These are phyloP conservation scores for Fragaria nilgerrensis DNA, from an alignment of 306 rosid genomes.

Conservation along the genomic window DNA sequence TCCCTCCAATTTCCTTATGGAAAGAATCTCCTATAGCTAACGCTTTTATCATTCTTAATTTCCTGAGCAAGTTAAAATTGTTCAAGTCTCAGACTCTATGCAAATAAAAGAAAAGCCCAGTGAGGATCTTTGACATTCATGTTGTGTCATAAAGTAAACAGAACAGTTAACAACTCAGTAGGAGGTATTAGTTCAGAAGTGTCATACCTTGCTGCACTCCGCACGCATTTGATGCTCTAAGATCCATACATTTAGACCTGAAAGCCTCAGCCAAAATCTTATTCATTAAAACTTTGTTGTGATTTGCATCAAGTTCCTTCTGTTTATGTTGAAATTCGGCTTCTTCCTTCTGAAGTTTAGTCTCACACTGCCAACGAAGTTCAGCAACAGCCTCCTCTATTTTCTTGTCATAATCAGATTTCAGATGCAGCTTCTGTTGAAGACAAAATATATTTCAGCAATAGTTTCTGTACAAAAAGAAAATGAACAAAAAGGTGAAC, in stretches of 20 bases:
- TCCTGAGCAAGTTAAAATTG: not conserved
- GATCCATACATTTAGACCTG: constrained; percentile 52
- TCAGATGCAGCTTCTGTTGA: constrained; percentile 61
- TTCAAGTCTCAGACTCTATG: not conserved
- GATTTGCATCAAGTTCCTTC: constrained; percentile 44
- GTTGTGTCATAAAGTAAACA: not conserved
- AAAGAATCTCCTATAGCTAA: not conserved
- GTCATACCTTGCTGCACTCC: constrained; percentile 59
- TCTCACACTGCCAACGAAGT: constrained; percentile 55
- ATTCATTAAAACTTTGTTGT: constrained; percentile 38
- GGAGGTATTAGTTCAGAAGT: constrained; percentile 4
- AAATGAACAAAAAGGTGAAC: constrained; percentile 12
- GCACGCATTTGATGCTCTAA: constrained; percentile 29
- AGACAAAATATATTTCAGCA: constrained; percentile 14
- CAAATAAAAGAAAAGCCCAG: not conserved
- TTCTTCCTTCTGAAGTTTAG: constrained; percentile 43
- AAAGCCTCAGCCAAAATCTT: constrained; percentile 63
- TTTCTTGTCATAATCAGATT: constrained; percentile 58
- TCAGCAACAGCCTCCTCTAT: constrained; percentile 40
- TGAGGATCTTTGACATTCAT: not conserved
- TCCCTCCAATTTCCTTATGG: not conserved
- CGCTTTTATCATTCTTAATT: not conserved
- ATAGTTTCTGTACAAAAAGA: constrained; percentile 12
- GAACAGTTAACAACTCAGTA: not conserved
- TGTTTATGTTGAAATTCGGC: constrained; percentile 32